Conservation (phyloP, 257 asterid species). For the Scutellaria minor region DNA sequence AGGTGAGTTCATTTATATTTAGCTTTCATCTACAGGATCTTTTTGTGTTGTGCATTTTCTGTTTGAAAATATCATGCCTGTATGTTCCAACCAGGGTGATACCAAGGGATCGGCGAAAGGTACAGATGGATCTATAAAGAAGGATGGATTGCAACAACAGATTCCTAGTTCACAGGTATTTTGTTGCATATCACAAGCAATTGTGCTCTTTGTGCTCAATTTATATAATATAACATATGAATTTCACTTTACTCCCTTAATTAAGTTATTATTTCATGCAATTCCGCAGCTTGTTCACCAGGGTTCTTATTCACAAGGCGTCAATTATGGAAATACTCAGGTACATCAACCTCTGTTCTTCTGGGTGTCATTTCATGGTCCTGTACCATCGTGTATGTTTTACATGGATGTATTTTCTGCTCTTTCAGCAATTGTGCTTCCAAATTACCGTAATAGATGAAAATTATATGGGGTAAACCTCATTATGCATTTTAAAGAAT, state of each 20-base stretch:
- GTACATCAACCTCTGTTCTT: conserved; percentile 41
- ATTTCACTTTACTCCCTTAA: conserved; percentile 7
- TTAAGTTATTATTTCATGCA: conserved; percentile 29
- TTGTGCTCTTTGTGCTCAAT: background rate
- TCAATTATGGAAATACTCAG: conserved; percentile 73
- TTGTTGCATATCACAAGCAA: conserved; percentile 16
- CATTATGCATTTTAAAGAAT: background rate
- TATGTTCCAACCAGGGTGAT: conserved; percentile 66
- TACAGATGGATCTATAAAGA: conserved; percentile 73
- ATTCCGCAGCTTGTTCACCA: conserved; percentile 64
- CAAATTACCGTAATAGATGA: conserved; percentile 3
- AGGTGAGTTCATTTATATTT: conserved; percentile 54
- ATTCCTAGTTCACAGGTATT: conserved; percentile 58
- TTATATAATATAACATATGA: background rate
- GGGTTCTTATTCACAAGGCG: conserved; percentile 79
- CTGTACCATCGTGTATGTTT: conserved; percentile 11
- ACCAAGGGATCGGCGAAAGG: conserved; percentile 76
- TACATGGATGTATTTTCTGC: background rate
- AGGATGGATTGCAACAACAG: conserved; percentile 64
- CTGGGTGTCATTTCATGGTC: conserved; percentile 20
- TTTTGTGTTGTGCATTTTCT: background rate
- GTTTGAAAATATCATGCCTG: conserved; percentile 7
- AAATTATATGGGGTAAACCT: background rate
- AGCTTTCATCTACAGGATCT: background rate
- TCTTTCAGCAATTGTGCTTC: background rate